Evolutionary conservation across 1,139 yeast species (phyloP).

Genomic region (Sporopachydermia cereana): DNA sequence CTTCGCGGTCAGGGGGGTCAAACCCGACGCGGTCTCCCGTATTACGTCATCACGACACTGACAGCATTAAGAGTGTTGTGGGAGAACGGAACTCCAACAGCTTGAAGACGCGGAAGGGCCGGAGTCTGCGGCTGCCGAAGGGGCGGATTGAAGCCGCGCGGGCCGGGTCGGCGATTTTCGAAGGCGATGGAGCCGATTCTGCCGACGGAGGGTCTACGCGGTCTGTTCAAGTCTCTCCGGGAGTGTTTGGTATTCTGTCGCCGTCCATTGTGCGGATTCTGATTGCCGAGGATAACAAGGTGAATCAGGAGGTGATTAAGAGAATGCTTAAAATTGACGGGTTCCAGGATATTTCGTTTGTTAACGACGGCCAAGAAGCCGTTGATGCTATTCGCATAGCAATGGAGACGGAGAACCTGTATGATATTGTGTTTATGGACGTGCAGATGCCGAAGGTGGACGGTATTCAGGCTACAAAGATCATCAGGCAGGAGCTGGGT

Average conservation of each 20-base stretch:
- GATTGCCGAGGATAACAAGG: conserved; percentile 91
- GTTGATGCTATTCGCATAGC: conserved; percentile 49
- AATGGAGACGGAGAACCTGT: conserved; percentile 28
- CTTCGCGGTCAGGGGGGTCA: neutral
- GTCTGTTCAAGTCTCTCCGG: conserved; percentile 30
- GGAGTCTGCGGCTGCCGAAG: neutral
- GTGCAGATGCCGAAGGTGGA: conserved; percentile 93
- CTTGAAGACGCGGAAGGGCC: neutral
- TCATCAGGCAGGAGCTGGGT: conserved; percentile 53
- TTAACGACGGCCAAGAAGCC: conserved; percentile 87
- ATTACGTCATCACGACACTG: too few relatives aligned
- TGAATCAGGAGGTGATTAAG: conserved; percentile 82
- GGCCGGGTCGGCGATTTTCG: conserved; percentile 7
- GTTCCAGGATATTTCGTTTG: conserved; percentile 54
- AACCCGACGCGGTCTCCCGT: neutral
- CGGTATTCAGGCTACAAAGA: conserved; percentile 71
- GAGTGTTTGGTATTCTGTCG: conserved; percentile 22
- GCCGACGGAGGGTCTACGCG: conserved; percentile 3
- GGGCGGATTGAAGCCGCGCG: conserved; percentile 1
- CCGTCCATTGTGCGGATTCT: conserved; percentile 48
- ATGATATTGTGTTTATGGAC: conserved; percentile 84
- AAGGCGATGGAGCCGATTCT: conserved; percentile 7
- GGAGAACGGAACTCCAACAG: neutral
- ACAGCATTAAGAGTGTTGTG: neutral
- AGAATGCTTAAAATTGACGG: conserved; percentile 81